These are phyloP conservation scores for Heliamphora pulchella DNA, from an alignment of 179 eudicot genomes.

Conservation along the genomic window DNA sequence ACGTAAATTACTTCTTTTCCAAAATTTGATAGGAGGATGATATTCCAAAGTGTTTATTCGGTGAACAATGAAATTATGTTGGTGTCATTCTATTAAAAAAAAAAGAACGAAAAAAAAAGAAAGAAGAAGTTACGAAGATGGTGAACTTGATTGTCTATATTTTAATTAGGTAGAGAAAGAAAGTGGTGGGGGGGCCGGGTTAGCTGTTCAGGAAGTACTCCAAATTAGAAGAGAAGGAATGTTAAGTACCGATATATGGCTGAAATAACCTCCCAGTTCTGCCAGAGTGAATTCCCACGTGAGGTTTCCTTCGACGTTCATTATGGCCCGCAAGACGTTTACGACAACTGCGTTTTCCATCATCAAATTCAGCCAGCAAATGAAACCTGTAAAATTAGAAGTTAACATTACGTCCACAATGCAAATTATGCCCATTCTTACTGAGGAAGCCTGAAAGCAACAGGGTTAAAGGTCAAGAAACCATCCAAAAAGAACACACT, in stretches of 20 bases:
- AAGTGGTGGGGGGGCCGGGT: neutral
- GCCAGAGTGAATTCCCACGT: conserved; percentile 31
- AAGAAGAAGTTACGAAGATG: neutral
- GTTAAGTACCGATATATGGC: conserved; percentile 32
- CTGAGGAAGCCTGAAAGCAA: neutral
- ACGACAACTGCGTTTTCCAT: conserved; percentile 81
- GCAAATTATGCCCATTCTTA: neutral
- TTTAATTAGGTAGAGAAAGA: conserved; percentile 1
- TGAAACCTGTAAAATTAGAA: conserved; percentile 54
- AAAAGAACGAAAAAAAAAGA: too few relatives aligned
- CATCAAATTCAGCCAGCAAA: conserved; percentile 71
- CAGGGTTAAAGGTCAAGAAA: neutral
- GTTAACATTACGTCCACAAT: neutral
- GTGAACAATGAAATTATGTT: neutral
- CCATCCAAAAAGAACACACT: neutral
- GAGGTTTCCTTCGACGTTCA: conserved; percentile 73
- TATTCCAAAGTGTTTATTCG: neutral
- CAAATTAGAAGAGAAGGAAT: conserved; percentile 14
- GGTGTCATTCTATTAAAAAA: neutral
- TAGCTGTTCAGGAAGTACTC: neutral
- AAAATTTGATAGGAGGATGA: neutral
- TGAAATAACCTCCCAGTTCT: conserved; percentile 33
- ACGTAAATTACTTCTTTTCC: neutral
- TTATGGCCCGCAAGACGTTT: conserved; percentile 85
- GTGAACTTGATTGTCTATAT: neutral